Conservation (phyloP, 2,329 filamentous ascomycete species). For the Ophiostoma triangulosporum region DNA sequence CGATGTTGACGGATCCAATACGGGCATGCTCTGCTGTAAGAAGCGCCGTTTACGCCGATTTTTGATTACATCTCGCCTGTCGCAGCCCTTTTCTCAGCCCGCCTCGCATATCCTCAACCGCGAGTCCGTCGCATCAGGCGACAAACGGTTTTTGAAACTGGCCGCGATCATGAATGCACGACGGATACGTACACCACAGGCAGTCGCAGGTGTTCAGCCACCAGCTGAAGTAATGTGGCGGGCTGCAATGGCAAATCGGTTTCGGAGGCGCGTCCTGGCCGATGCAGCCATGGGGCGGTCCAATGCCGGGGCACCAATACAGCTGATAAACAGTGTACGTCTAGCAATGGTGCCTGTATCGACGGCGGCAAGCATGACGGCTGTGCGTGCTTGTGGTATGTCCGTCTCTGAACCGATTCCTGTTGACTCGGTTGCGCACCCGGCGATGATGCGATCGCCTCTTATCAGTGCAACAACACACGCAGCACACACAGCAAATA, state of each 20-base stretch:
- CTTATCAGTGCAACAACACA: too few relatives aligned
- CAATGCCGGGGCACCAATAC: constrained; percentile 13
- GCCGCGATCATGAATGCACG: constrained; percentile 28
- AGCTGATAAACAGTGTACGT: constrained; percentile 8
- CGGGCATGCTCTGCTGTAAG: constrained; percentile 40
- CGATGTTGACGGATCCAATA: constrained; percentile 47
- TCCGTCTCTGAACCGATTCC: background rate
- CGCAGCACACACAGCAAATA: background rate
- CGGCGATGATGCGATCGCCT: background rate
- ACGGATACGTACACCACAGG: constrained; percentile 11
- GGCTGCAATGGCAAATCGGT: constrained; percentile 51
- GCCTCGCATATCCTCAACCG: constrained; percentile 57
- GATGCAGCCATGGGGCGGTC: constrained; percentile 19
- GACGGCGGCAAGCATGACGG: background rate
- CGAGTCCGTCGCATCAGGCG: constrained; percentile 31
- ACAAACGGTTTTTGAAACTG: constrained; percentile 36
- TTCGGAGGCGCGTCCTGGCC: constrained; percentile 34
- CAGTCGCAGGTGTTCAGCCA: background rate
- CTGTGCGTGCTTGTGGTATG: background rate
- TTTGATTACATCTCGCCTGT: constrained; percentile 57
- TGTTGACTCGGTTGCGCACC: too few relatives aligned
- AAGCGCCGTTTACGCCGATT: constrained; percentile 51
- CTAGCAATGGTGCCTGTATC: constrained; percentile 1
- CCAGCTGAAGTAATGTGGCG: constrained; percentile 40
- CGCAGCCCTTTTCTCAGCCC: constrained; percentile 53